Percentiles rank a stretch among this genome's conserved stretches.
Conservation (phyloP, 2,329 filamentous ascomycete species). For the Verticillium longisporum region DNA sequence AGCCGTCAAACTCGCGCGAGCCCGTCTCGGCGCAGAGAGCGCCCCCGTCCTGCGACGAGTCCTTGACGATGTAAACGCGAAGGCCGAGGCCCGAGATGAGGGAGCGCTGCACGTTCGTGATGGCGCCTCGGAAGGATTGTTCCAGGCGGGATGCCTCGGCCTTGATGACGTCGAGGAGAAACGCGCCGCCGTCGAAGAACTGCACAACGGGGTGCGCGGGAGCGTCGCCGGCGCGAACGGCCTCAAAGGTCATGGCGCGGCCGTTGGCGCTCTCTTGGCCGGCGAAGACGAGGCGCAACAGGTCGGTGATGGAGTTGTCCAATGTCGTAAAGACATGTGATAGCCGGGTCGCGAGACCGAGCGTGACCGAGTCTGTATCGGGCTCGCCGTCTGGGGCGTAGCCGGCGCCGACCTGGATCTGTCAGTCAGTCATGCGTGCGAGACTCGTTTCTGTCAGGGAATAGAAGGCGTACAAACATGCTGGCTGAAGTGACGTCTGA, state of each 20-base stretch:
- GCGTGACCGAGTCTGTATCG: background rate
- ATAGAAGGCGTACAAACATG: no score
- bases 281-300: background rate
- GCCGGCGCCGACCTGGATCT: no score
- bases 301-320: background rate
- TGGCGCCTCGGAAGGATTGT: background rate
- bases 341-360: background rate
- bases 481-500: no score
- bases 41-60: no score
- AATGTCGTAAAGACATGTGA: background rate
- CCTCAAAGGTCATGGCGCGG: no score
- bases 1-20: background rate
- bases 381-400: no score
- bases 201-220: background rate
- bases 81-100: background rate
- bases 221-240: no score
- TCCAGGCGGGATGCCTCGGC: background rate
- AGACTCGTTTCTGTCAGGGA: no score
- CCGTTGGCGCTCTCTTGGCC: background rate
- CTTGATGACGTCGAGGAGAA: background rate
- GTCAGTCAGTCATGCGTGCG: no score
- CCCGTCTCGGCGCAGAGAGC: no score
- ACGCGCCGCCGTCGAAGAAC: background rate
- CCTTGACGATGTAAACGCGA: slow-evolving; percentile 1
- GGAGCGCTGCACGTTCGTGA: background rate